phyloP scores from a whole-genome alignment of 768 basidiomycete genomes.

The Leccinum truebloodii region DNA sequence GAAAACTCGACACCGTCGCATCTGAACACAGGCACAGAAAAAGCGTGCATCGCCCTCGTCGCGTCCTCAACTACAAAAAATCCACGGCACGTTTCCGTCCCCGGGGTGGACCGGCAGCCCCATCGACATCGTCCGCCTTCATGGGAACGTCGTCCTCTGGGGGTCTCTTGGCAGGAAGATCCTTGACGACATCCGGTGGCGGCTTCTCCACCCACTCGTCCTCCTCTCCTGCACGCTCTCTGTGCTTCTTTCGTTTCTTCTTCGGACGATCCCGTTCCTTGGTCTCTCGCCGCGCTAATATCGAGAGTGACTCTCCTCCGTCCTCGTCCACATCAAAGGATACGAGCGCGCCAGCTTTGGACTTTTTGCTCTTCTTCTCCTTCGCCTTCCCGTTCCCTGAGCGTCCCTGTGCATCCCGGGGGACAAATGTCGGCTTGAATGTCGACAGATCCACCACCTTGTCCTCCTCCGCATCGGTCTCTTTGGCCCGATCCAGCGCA shows the following conservation, averaged over 20 bases:
- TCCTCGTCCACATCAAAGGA: conserved; percentile 81
- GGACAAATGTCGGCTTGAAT: conserved; percentile 89
- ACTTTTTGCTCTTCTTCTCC: conserved; percentile 50
- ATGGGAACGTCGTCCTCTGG: conserved; percentile 10
- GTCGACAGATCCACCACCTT: conserved; percentile 56
- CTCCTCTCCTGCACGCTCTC: conserved; percentile 47
- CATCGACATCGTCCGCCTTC: conserved; percentile 19
- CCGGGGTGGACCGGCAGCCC: conserved; percentile 26
- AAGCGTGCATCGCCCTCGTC: neutral
- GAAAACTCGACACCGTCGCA: neutral
- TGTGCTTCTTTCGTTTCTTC: conserved; percentile 44
- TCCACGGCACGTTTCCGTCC: conserved; percentile 74
- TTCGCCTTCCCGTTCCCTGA: conserved; percentile 49
- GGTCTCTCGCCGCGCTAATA: conserved; percentile 32
- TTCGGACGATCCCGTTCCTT: conserved; percentile 40
- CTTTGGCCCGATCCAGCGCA: neutral
- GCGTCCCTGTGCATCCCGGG: conserved; percentile 42
- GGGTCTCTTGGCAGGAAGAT: conserved; percentile 23
- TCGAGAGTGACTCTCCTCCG: conserved; percentile 39
- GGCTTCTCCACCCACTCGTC: conserved; percentile 71
- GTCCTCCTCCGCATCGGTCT: conserved; percentile 3
- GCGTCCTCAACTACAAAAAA: conserved; percentile 53
- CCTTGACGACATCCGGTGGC: conserved; percentile 49
- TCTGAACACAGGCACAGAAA: neutral
- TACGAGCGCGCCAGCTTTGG: conserved; percentile 50